Evolutionary conservation across 108 stramenopile genomes (phyloP), one percentile per base, ranked within the genome.

Genomic region (Phaeodactylum tricornutum): DNA sequence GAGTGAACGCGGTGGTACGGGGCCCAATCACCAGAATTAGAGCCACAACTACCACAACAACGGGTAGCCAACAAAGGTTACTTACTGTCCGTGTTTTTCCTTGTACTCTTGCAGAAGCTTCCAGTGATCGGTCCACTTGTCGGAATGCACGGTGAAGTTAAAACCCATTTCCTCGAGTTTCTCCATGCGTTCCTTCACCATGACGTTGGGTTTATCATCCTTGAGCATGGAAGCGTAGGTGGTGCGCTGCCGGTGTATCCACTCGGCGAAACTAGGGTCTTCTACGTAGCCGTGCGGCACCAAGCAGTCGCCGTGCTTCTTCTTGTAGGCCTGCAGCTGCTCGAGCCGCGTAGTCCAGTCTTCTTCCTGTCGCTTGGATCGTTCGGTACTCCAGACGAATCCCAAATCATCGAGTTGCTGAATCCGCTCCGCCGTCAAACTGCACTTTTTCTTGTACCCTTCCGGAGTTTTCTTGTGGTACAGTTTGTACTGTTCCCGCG

Each of bases 401-500:
- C 67, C 79, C 15, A 80, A 20, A 0, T 42, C 61, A 20, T 80
- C 66, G 26, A 80, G 41, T 28, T 66, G 55, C 17, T 36, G 48
- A 47, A 80, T 67, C 3, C 74, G 50, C 12, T 75, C 74, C 1
- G 61, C 48, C 24, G 79, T 76, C 36, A 80, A 64, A 42, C 57
- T 51, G 55, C 74, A 73, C 32, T 35, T 46, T 47, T 67, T 63
- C 27, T 63, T 54, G 40, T 55, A 63, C 5, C 62, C 62, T n/a
- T 31, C 45, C 4, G 53, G 66, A 5, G 48, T 49, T 12, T 23
- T 31, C 12, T 69, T 60, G 28, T 55, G 44, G 35, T 31, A 60
- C 7, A 67, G 40, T 27, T 61, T 59, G 65, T 60, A 67, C 41
- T 67, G 65, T 36, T 61, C 56, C 14, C 67, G 46, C 15, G 60